Conservation (phyloP, 371 early-diverging fungal genomes). For the Mortierella sp. region DNA sequence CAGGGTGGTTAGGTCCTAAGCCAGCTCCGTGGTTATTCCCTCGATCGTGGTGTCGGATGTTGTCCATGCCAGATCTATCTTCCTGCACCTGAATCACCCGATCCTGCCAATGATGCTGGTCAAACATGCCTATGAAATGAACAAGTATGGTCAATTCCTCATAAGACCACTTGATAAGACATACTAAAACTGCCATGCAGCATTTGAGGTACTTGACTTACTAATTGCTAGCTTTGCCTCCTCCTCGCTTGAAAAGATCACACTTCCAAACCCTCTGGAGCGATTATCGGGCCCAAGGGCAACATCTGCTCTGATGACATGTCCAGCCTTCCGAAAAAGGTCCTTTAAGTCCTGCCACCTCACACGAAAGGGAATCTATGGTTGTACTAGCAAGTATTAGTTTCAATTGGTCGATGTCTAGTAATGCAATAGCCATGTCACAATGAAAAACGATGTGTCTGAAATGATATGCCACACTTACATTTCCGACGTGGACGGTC, state of each 20-base stretch:
- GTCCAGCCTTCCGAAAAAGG: constrained; percentile 81
- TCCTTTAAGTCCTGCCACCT: constrained; percentile 91
- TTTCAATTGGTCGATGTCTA: neutral
- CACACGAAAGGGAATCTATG: constrained; percentile 78
- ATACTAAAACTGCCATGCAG: no score
- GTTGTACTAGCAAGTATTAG: neutral
- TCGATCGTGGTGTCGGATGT: constrained; percentile 17
- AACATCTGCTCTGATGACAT: constrained; percentile 82
- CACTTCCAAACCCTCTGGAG: constrained; percentile 82
- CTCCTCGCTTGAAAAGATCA: constrained; percentile 75
- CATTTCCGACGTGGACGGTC: constrained; percentile 67
- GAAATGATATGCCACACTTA: constrained; percentile 26
- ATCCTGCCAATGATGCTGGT: constrained; percentile 79
- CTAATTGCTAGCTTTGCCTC: constrained; percentile 81
- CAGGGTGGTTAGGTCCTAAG: constrained; percentile 20
- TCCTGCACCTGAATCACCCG: constrained; percentile 81
- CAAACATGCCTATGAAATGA: constrained; percentile 66
- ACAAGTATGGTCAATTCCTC: neutral
- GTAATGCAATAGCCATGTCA: neutral
- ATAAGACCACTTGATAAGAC: no score
- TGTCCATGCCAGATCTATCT: constrained; percentile 59
- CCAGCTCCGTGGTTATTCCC: constrained; percentile 5
- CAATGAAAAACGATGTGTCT: neutral
- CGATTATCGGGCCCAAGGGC: constrained; percentile 74
- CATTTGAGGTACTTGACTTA: constrained; percentile 32